These are phyloP conservation scores for Annona squamosa DNA, from an alignment of 164 flowering plant species.

Conservation along the genomic window DNA sequence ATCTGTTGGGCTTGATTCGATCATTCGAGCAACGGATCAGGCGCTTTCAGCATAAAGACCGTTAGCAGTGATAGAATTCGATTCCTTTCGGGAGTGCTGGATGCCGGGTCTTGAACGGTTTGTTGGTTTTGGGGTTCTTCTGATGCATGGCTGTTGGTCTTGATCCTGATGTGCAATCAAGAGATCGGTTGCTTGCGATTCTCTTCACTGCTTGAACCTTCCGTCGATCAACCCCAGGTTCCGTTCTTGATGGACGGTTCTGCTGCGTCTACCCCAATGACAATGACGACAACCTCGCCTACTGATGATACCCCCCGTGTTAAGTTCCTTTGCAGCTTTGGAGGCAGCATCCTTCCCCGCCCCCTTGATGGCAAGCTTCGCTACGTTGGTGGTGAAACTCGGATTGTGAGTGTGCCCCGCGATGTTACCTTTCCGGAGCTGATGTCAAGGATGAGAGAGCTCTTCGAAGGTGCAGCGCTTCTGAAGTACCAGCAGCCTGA, in stretches of 20 bases:
- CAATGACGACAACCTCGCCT: slow-evolving; percentile 11
- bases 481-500: slow-evolving; percentile 98
- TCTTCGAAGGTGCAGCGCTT: slow-evolving; percentile 57
- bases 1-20: neutral
- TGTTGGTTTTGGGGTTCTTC: neutral
- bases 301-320: slow-evolving; percentile 60
- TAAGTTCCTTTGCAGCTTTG: slow-evolving; percentile 85
- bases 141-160: slow-evolving; percentile 3
- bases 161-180: slow-evolving; percentile 41
- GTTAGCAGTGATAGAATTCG: neutral
- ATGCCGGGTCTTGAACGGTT: neutral
- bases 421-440: slow-evolving; percentile 63
- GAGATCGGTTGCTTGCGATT: slow-evolving; percentile 19
- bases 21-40: neutral
- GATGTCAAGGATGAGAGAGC: slow-evolving; percentile 74
- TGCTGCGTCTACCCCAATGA: slow-evolving; percentile 8
- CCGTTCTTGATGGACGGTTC: slow-evolving; percentile 45
- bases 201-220: slow-evolving; percentile 12
- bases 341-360: slow-evolving; percentile 84
- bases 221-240: slow-evolving; percentile 15
- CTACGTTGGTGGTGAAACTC: slow-evolving; percentile 94
- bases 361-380: slow-evolving; percentile 93
- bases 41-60: neutral
- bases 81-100: neutral
- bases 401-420: slow-evolving; percentile 75